Conservation (phyloP, 768 basidiomycete genomes). For the Infundibulicybe gibba region DNA sequence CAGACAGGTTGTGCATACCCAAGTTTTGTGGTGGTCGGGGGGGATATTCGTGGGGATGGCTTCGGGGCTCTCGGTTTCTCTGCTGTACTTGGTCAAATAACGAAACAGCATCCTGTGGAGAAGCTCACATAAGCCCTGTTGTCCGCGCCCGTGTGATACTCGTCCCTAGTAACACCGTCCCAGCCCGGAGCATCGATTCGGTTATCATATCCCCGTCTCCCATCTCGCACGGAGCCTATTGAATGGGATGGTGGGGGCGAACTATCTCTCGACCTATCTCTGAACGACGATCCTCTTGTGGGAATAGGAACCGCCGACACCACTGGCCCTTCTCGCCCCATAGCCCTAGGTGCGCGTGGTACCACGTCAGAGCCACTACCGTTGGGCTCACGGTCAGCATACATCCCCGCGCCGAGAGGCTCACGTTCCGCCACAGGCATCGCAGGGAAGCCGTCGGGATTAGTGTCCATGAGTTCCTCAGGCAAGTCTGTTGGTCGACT, state of each 20-base stretch:
- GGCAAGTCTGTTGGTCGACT: conserved; percentile 15
- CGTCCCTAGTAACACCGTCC: background rate
- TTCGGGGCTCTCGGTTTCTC: too few relatives aligned
- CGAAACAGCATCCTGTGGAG: too few relatives aligned
- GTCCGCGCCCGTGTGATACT: background rate
- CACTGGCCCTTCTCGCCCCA: conserved; percentile 12
- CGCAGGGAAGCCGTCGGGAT: conserved; percentile 11
- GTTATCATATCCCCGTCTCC: conserved; percentile 2
- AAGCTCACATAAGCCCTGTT: too few relatives aligned
- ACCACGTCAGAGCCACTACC: conserved; percentile 5
- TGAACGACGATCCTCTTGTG: conserved; percentile 8
- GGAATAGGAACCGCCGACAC: background rate
- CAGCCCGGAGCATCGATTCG: conserved; percentile 1
- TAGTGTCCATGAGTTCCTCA: conserved; percentile 5
- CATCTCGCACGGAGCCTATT: too few relatives aligned
- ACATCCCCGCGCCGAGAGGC: conserved; percentile 19
- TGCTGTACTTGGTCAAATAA: too few relatives aligned
- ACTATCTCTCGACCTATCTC: conserved; percentile 11
- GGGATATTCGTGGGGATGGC: too few relatives aligned
- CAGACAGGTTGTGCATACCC: too few relatives aligned
- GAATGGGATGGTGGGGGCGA: conserved; percentile 12
- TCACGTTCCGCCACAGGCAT: conserved; percentile 7
- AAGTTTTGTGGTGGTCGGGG: too few relatives aligned
- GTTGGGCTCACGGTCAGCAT: conserved; percentile 21
- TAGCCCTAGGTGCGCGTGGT: conserved; percentile 24